Conservation (phyloP, 805 yeast genomes). For the Lachancea meyersii region DNA sequence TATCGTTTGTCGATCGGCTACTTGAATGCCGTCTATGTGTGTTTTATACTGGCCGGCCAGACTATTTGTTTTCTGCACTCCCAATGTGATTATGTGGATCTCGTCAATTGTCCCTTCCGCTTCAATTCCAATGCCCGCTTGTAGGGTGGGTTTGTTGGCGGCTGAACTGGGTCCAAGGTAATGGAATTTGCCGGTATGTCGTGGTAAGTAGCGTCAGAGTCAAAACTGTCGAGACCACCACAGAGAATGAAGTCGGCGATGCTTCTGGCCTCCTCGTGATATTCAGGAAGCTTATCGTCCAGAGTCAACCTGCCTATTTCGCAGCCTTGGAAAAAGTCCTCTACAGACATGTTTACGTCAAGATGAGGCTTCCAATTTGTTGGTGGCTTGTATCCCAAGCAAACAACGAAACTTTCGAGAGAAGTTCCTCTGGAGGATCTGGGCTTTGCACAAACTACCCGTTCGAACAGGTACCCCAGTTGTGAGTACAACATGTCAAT, state of each 20-base stretch:
- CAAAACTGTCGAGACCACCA: conserved; percentile 82
- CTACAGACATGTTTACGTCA: conserved; percentile 56
- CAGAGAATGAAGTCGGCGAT: conserved; percentile 94
- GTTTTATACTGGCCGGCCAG: conserved; percentile 6
- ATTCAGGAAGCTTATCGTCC: conserved; percentile 33
- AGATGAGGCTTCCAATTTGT: conserved; percentile 73
- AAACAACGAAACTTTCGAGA: conserved; percentile 87
- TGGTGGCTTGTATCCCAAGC: conserved; percentile 81
- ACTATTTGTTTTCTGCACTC: background rate
- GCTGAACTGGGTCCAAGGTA: conserved; percentile 85
- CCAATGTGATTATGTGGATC: conserved; percentile 16
- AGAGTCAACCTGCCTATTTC: conserved; percentile 42
- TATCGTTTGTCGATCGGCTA: too few species aligned
- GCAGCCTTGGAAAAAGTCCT: conserved; percentile 69
- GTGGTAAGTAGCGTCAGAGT: conserved; percentile 89
- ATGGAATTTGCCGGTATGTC: conserved; percentile 30
- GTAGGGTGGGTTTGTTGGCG: conserved; percentile 96
- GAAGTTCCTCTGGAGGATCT: conserved; percentile 93
- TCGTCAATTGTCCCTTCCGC: conserved; percentile 56
- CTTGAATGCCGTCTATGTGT: too few species aligned
- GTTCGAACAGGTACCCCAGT: conserved; percentile 74
- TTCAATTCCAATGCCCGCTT: conserved; percentile 85
- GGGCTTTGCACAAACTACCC: conserved; percentile 93
- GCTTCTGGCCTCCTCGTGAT: conserved; percentile 54
- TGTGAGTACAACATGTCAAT: conserved; percentile 93